Evolutionary conservation across 495 filamentous ascomycete genomes (phyloP).

Genomic region (Penicillium bialowiezense): DNA sequence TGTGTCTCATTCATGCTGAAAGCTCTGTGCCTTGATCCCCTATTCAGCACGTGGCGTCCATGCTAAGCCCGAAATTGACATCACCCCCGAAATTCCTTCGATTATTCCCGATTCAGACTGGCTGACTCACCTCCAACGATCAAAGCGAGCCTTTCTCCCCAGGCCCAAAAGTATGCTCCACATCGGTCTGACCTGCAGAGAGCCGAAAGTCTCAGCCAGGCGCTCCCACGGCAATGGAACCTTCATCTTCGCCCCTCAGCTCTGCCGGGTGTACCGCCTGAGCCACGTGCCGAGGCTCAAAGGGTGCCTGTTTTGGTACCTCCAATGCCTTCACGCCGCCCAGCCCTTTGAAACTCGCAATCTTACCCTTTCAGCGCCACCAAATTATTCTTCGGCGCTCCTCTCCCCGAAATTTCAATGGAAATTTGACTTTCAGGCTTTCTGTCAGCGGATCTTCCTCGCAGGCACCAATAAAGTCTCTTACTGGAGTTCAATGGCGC

Average conservation of each 20-base stretch:
- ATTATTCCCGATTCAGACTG: not conserved
- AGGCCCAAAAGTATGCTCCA: too few species aligned
- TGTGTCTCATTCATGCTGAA: constrained; percentile 5
- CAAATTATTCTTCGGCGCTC: constrained; percentile 7
- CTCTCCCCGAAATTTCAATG: constrained; percentile 4
- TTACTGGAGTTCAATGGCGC: constrained; percentile 1
- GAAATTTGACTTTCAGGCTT: not conserved
- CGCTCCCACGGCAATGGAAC: constrained; percentile 7
- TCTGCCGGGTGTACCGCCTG: constrained; percentile 7
- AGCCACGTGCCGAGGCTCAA: constrained; percentile 8
- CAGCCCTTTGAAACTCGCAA: constrained; percentile 6
- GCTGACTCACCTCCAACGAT: constrained; percentile 14
- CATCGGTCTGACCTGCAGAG: constrained; percentile 7
- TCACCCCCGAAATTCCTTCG: constrained; percentile 1
- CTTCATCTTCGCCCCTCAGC: not conserved
- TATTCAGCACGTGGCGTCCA: constrained; percentile 12
- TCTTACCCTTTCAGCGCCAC: not conserved
- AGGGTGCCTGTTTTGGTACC: not conserved
- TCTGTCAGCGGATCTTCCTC: not conserved
- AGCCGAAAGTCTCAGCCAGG: constrained; percentile 11
- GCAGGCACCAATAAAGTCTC: not conserved
- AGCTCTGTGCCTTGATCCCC: constrained; percentile 13
- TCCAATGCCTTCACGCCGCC: not conserved
- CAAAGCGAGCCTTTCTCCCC: constrained; percentile 1
- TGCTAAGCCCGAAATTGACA: not conserved